phyloP scores from a whole-genome alignment of 73 alveolate genomes.

The Durusdinium trenchii region DNA sequence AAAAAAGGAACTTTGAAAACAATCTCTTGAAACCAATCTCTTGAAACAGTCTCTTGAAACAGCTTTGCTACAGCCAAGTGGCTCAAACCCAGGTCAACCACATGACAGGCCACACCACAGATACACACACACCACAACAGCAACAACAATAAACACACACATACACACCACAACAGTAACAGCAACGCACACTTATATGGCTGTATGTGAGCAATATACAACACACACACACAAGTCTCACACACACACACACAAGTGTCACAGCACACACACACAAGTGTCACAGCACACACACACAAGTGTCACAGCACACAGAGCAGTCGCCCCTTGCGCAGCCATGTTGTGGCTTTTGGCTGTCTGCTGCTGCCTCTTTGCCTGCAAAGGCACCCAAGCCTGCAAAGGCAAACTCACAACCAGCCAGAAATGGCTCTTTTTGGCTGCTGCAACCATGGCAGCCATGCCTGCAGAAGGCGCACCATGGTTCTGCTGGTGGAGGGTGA shows the following conservation, averaged over 20 bases:
- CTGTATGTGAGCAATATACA: too few species aligned
- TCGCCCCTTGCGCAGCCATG: not conserved
- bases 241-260: not conserved
- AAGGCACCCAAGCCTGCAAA: not conserved
- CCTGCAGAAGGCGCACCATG: not conserved
- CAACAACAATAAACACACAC: too few species aligned
- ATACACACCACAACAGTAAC: too few species aligned
- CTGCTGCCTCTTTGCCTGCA: not conserved
- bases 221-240: not conserved
- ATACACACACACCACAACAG: too few species aligned
- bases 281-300: not conserved
- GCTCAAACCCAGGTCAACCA: too few species aligned
- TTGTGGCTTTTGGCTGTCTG: not conserved
- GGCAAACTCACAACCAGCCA: not conserved
- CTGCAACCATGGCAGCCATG: not conserved
- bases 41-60: too few species aligned
- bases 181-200: too few species aligned
- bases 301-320: not conserved
- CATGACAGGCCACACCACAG: too few species aligned
- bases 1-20: too few species aligned
- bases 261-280: not conserved
- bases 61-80: too few species aligned
- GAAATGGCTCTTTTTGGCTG: not conserved
- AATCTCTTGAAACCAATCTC: too few species aligned
- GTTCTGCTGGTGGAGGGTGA: not conserved